Percentiles rank a stretch among this genome's conserved stretches.
phyloP scores from a whole-genome alignment of 148 eudicot species.

The Silene latifolia region DNA sequence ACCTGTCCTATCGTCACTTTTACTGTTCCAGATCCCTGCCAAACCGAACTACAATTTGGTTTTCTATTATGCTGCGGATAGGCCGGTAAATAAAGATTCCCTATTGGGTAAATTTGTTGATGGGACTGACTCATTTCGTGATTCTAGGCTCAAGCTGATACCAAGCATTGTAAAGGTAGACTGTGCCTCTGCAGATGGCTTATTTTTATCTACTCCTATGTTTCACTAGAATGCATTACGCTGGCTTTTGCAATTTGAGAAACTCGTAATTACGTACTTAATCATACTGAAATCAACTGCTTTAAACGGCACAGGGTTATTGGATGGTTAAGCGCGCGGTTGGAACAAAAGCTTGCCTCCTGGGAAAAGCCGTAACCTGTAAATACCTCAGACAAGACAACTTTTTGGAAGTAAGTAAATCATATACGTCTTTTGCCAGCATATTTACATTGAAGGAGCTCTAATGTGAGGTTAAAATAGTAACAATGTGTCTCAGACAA shows the following conservation, averaged over 20 bases:
- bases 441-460: background rate
- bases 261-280: background rate
- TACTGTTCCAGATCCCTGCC: slow-evolving; percentile 73
- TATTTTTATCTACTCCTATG: background rate
- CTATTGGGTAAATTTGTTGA: slow-evolving; percentile 74
- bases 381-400: slow-evolving; percentile 86
- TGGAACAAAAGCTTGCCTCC: slow-evolving; percentile 89
- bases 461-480: slow-evolving; percentile 3
- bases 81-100: slow-evolving; percentile 67
- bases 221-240: slow-evolving; percentile 7
- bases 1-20: slow-evolving; percentile 21
- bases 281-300: slow-evolving; percentile 16
- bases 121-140: slow-evolving; percentile 80
- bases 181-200: slow-evolving; percentile 3
- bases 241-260: slow-evolving; percentile 1
- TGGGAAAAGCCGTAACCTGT: slow-evolving; percentile 98
- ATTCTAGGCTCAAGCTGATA: slow-evolving; percentile 90
- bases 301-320: slow-evolving; percentile 58
- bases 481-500: background rate
- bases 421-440: background rate
- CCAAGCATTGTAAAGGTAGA: slow-evolving; percentile 94
- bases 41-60: slow-evolving; percentile 92
- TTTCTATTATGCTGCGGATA: slow-evolving; percentile 89
- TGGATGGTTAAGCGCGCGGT: slow-evolving; percentile 99
- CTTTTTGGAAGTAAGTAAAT: slow-evolving; percentile 73